Base-by-base conservation (phyloP, 352 stramenopile species). In the Albugo candida region DNA sequence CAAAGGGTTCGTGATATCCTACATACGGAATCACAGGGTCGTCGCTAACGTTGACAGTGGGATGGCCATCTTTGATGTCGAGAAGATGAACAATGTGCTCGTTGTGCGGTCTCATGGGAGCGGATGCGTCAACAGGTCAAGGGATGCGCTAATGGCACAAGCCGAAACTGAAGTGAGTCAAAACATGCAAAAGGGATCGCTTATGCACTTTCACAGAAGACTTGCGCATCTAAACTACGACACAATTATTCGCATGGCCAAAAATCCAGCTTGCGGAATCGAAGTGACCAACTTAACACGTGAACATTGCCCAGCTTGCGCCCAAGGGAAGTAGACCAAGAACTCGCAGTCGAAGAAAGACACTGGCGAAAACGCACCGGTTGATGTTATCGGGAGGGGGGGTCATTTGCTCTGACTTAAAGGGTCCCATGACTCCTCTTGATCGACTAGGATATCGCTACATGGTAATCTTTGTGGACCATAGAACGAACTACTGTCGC, bases 401-500 rank as follows among this genome's bases (percentile, higher is more conserved):
- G n/a, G n/a, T n/a, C n/a, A n/a, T n/a, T n/a, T n/a, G n/a, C n/a
- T n/a, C n/a, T n/a, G n/a, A n/a, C n/a, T n/a, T n/a, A n/a, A n/a
- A n/a, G n/a, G n/a, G n/a, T n/a, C n/a, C n/a, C n/a, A 54, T 63
- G 47, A 59, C 43, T 0, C 46, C 55, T 10, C 27, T 5, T 0
- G 51, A 49, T 18, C 13, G 41, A 13, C 38, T 52, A 6, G 16
- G 34, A 0, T 54, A 58, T 3, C 13, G 41, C 0, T 58, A 61
- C 13, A 14, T 59, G 36, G 45, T 56, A 0, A 59, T 56, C 11
- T 54, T 56, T 11, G 40, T 59, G 0, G 47, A 56, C 13, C 39
- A 54, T 5, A 55, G 54, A 19, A 27, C 0, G 0, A 59, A 59
- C 24, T 56, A 59, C 19, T 55, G 47, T 10, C 4, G 47, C 0